Evolutionary conservation across 2,329 filamentous ascomycete species (phyloP), one percentile per base, ranked within the genome.

Genomic region (Paecilomyces niveus): DNA sequence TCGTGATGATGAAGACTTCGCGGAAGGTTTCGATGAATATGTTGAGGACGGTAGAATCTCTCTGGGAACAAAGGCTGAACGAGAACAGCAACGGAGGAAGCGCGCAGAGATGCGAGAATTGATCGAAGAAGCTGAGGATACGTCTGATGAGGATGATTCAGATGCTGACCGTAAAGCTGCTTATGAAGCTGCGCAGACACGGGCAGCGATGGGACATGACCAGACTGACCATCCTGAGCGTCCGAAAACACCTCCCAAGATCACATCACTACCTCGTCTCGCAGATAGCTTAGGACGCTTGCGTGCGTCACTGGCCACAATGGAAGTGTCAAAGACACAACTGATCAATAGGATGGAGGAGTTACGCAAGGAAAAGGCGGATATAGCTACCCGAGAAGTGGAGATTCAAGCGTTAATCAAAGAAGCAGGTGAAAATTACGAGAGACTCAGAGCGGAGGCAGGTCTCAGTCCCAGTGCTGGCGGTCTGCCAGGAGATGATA

Each of bases 1-100:
- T 5, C 84, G 82, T 50, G 92, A 97, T 33, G 93, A 97, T 66
- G 93, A 97, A 70, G 91, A 97, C 68, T 83, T 97, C 0, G 90
- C 89, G 39, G 94, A 97, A 75, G 92, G 92, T 0, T 97, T 96
- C 65, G 93, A 97, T 60, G 88, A 93, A 57, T 96, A 90, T 66
- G 90, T 94, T 8, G 89, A 94, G 49, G 90, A 96, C 69, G 91
- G 89, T 8, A 85, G 85, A 7, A 84, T 97, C 9, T 84, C 89
- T 1, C 80, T 97, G 0, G 90, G 92, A 33, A 85, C 83, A 61
- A 89, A 89, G 61, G 91, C 91, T 0, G 90, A 94, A 73, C 85
- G 83, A 21, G 89, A 91, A 64, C 87, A 82, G 53, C 73, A 83
- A 54, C 81, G 80, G 56, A 83, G 82, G 52, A 84, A 89, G 31